A percentile compares a stretch with the other conserved stretches of the same genome.
phyloP scores from a whole-genome alignment of 164 flowering plant genomes.

The Chimonanthus salicifolius region DNA sequence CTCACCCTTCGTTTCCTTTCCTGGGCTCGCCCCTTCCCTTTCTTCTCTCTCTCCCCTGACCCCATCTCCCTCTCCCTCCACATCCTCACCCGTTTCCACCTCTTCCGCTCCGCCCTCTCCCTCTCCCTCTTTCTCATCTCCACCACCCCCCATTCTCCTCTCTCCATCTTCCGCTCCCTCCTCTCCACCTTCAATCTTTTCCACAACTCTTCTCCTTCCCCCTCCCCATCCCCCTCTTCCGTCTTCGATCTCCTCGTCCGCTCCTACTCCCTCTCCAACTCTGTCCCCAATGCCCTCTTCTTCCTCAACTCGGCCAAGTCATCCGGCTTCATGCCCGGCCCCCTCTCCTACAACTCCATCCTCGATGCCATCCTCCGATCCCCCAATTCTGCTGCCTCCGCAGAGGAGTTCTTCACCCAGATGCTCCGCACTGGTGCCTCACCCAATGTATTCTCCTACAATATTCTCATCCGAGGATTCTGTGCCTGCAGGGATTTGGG shows the following conservation, averaged over 20 bases:
- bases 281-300: slow-evolving; percentile 43
- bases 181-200: slow-evolving; percentile 41
- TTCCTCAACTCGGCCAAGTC: slow-evolving; percentile 42
- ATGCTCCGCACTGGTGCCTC: slow-evolving; percentile 48
- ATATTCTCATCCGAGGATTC: slow-evolving; percentile 72
- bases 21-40: slow-evolving; percentile 49
- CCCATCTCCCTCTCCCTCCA: slow-evolving; percentile 60
- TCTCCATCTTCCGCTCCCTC: slow-evolving; percentile 13
- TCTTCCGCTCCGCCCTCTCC: slow-evolving; percentile 55
- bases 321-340: slow-evolving; percentile 76
- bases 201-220: slow-evolving; percentile 44
- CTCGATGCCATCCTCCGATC: slow-evolving; percentile 50
- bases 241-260: slow-evolving; percentile 78
- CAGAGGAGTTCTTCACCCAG: slow-evolving; percentile 39
- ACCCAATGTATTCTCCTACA: slow-evolving; percentile 70
- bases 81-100: slow-evolving; percentile 68
- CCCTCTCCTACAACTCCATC: slow-evolving; percentile 68
- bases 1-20: slow-evolving; percentile 49
- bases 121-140: slow-evolving; percentile 45
- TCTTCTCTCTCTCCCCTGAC: slow-evolving; percentile 39
- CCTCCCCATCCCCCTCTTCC: slow-evolving; percentile 48
- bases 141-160: slow-evolving; percentile 18
- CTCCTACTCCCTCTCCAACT: slow-evolving; percentile 45
- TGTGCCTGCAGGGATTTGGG: slow-evolving; percentile 42
- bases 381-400: slow-evolving; percentile 20